Conservation (phyloP, 108 stramenopile genomes). For the Cyclostephanos tholiformis region DNA sequence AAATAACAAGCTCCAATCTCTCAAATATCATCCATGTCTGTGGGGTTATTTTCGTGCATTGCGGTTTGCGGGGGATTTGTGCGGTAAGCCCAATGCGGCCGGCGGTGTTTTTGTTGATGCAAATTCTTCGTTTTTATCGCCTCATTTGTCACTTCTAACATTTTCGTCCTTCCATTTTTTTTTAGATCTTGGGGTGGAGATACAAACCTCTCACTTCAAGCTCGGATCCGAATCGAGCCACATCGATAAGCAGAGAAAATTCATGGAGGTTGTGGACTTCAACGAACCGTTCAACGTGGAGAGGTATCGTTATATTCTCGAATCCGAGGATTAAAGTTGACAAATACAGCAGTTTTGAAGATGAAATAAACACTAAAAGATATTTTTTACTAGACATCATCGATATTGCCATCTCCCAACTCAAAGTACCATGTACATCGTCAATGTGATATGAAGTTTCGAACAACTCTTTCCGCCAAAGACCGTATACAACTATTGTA, state of each 20-base stretch:
- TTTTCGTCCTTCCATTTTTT: background rate
- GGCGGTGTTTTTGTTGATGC: background rate
- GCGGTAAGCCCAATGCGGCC: background rate
- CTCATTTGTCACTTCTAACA: background rate
- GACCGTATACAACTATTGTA: no score
- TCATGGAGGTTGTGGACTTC: constrained; percentile 54
- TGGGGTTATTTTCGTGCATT: constrained; percentile 88
- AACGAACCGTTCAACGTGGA: constrained; percentile 62
- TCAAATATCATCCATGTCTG: constrained; percentile 57
- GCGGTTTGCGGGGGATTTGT: constrained; percentile 86
- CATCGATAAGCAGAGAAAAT: constrained; percentile 51
- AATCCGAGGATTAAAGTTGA: background rate
- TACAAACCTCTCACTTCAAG: constrained; percentile 68
- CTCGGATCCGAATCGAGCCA: constrained; percentile 46
- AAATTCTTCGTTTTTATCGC: background rate
- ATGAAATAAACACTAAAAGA: no score
- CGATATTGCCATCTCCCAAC: no score
- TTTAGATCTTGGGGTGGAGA: constrained; percentile 80
- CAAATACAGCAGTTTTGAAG: no score
- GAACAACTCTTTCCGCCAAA: no score
- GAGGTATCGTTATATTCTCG: constrained; percentile 50
- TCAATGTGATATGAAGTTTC: no score
- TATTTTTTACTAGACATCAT: no score
- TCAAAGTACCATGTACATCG: no score
- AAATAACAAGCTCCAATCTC: background rate